Percentiles rank a stretch among this genome's conserved stretches.
Conservation (phyloP, 192 early-diverging fungal genomes). For the Coemansia sp. region DNA sequence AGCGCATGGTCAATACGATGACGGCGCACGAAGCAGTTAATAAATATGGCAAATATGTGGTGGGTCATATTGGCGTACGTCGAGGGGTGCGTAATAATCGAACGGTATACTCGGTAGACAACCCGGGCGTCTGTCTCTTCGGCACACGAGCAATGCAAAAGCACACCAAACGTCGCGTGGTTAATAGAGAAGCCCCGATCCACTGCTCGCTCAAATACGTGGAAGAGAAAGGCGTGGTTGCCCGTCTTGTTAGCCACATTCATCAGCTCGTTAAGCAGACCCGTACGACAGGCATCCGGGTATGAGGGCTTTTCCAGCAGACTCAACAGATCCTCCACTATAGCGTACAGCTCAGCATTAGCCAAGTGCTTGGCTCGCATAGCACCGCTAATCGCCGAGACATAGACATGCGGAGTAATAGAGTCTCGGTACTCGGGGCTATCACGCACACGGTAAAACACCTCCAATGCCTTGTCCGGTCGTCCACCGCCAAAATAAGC, state of each 20-base stretch:
- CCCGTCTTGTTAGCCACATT: conserved; percentile 14
- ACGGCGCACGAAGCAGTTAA: conserved; percentile 34
- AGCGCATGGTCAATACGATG: conserved; percentile 30
- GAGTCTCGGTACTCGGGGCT: not conserved
- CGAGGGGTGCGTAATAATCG: conserved; percentile 14
- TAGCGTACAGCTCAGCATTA: conserved; percentile 2
- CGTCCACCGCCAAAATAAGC: conserved; percentile 40
- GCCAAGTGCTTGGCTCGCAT: conserved; percentile 13
- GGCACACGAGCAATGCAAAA: conserved; percentile 23
- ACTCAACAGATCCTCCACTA: conserved; percentile 32
- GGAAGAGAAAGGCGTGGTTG: conserved; percentile 14
- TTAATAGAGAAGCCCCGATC: conserved; percentile 18
- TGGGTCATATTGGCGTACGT: conserved; percentile 16
- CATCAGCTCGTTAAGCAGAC: conserved; percentile 44
- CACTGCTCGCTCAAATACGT: conserved; percentile 30
- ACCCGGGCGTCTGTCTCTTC: conserved; percentile 17
- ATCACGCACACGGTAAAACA: conserved; percentile 12
- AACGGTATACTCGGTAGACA: conserved; percentile 23
- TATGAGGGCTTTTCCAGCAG: conserved; percentile 10
- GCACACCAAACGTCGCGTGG: conserved; percentile 40
- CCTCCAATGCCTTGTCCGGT: conserved; percentile 32
- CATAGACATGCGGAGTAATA: conserved; percentile 38
- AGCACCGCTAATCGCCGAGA: conserved; percentile 23
- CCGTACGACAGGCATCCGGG: conserved; percentile 20
- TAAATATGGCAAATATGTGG: conserved; percentile 45